Evolutionary conservation across 1,284 basidiomycete genomes (phyloP).

Genomic region (Ganoderma multipileum): DNA sequence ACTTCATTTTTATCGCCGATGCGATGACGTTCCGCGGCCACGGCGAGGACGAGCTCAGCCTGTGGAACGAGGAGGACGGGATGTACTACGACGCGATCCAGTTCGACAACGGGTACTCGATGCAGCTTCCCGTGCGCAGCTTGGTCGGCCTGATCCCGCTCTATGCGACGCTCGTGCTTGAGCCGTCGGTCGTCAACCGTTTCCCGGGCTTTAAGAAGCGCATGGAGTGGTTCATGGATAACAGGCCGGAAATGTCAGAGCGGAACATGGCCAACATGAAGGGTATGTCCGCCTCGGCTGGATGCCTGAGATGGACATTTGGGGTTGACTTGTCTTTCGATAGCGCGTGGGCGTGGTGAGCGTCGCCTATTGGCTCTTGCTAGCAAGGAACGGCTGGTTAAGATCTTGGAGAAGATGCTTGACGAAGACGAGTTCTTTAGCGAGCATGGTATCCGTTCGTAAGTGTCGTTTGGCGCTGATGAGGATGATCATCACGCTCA

Average conservation of each 20-base stretch:
- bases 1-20: conserved; percentile 96
- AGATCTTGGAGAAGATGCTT: conserved; percentile 95
- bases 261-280: conserved; percentile 98
- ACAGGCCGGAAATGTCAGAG: conserved; percentile 84
- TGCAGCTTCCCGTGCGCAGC: conserved; percentile 92
- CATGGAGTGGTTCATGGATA: conserved; percentile 98
- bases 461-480: neutral
- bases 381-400: conserved; percentile 87
- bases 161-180: conserved; percentile 93
- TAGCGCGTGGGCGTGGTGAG: conserved; percentile 84
- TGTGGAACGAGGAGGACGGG: conserved; percentile 97
- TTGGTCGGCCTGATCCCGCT: conserved; percentile 96
- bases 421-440: conserved; percentile 97
- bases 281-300: conserved; percentile 49
- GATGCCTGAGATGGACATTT: conserved; percentile 10
- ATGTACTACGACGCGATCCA: conserved; percentile 99
- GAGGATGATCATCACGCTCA: neutral
- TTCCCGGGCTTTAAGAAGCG: conserved; percentile 98
- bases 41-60: conserved; percentile 65
- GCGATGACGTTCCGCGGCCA: conserved; percentile 90
- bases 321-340: neutral
- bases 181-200: conserved; percentile 87
- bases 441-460: conserved; percentile 95
- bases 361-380: conserved; percentile 90
- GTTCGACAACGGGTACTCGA: conserved; percentile 84